Evolutionary conservation across 1,139 yeast species (phyloP).

Genomic region (Starmera stellimalicola): DNA sequence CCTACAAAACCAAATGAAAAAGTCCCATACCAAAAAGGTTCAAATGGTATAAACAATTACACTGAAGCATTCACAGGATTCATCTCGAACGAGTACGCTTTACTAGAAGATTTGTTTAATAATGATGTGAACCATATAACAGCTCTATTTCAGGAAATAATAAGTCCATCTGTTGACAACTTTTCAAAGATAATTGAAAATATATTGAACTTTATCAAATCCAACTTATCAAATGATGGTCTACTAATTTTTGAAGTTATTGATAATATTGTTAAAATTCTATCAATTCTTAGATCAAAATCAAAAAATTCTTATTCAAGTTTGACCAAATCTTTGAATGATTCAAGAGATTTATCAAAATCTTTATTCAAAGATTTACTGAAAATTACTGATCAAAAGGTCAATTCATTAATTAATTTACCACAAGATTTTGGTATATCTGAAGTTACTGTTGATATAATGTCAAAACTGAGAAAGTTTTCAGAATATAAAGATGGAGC

Average conservation of each 20-base stretch:
- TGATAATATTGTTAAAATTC: constrained; percentile 22
- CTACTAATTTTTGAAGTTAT: constrained; percentile 39
- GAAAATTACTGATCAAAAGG: constrained; percentile 42
- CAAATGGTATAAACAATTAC: constrained; percentile 49
- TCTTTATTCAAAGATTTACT: constrained; percentile 50
- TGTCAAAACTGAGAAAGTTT: constrained; percentile 53
- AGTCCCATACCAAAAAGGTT: constrained; percentile 52
- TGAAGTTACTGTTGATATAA: constrained; percentile 58
- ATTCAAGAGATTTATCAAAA: constrained; percentile 25
- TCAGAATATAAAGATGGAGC: constrained; percentile 55
- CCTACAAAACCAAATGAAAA: constrained; percentile 29
- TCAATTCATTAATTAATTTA: constrained; percentile 31
- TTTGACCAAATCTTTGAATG: constrained; percentile 11
- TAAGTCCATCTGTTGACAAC: constrained; percentile 25
- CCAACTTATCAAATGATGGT: constrained; percentile 29
- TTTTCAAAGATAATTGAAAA: constrained; percentile 25
- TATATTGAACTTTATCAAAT: constrained; percentile 27
- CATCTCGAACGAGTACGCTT: constrained; percentile 37
- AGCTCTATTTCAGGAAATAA: constrained; percentile 31
- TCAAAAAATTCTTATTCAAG: constrained; percentile 7
- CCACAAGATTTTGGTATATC: constrained; percentile 62
- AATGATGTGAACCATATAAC: constrained; percentile 25
- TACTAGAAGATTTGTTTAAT: constrained; percentile 32
- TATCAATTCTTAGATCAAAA: constrained; percentile 19
- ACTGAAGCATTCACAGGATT: constrained; percentile 42